These are phyloP conservation scores for Phytopythium aichiense DNA, from an alignment of 352 stramenopile species.

Conservation along the genomic window DNA sequence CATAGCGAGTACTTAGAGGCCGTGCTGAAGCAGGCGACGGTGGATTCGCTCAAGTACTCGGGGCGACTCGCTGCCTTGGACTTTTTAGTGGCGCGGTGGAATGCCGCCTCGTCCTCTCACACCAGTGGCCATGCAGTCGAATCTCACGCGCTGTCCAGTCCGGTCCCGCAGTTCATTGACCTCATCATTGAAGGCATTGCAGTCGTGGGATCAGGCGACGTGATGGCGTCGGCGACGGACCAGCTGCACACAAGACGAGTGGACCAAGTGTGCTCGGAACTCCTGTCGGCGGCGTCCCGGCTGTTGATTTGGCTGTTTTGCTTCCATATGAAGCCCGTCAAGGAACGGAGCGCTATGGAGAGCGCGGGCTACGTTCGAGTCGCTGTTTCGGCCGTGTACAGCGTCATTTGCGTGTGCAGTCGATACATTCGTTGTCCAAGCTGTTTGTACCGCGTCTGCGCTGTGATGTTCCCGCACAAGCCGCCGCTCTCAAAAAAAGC, in stretches of 20 bases:
- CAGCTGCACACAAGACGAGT: conserved; percentile 50
- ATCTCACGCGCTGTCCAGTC: conserved; percentile 28
- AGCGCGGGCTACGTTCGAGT: conserved; percentile 58
- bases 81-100: conserved; percentile 57
- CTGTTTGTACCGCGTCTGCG: conserved; percentile 59
- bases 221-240: conserved; percentile 48
- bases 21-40: conserved; percentile 29
- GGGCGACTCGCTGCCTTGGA: conserved; percentile 45
- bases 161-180: conserved; percentile 56
- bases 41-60: conserved; percentile 47
- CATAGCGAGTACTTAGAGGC: conserved; percentile 31
- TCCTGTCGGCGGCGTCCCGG: conserved; percentile 45
- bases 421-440: conserved; percentile 65
- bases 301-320: conserved; percentile 68
- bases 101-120: conserved; percentile 5
- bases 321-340: conserved; percentile 42
- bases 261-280: conserved; percentile 60
- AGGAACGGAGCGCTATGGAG: conserved; percentile 23
- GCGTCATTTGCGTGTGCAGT: conserved; percentile 58
- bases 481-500: conserved; percentile 43
- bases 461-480: conserved; percentile 73
- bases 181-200: conserved; percentile 51
- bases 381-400: conserved; percentile 67
- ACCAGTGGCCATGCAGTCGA: not conserved
- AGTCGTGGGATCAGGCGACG: conserved; percentile 42